Evolutionary conservation across 2,329 filamentous ascomycete genomes (phyloP).

Genomic region (Scedosporium boydii): DNA sequence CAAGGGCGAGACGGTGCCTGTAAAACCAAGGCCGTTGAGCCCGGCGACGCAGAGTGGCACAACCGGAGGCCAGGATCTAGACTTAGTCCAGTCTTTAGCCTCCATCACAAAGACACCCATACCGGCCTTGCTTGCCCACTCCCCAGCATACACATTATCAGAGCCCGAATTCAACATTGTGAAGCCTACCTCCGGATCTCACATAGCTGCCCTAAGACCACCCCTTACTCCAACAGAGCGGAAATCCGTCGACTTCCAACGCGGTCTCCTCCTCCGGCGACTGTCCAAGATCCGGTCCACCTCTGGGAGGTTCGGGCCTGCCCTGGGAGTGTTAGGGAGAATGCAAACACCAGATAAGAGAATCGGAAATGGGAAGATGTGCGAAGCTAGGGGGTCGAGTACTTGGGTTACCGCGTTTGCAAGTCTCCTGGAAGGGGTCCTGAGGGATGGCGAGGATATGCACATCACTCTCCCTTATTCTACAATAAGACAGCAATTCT

Average conservation of each 20-base stretch:
- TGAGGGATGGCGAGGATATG: constrained; percentile 53
- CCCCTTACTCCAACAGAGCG: constrained; percentile 26
- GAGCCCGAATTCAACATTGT: constrained; percentile 33
- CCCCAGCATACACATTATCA: constrained; percentile 17
- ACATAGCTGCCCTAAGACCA: constrained; percentile 25
- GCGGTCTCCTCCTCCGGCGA: constrained; percentile 33
- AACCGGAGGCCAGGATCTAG: background rate
- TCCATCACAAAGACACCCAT: constrained; percentile 16
- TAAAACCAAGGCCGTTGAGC: background rate
- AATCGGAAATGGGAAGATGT: background rate
- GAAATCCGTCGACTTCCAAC: constrained; percentile 32
- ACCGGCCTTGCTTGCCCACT: constrained; percentile 30
- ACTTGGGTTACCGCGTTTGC: constrained; percentile 51
- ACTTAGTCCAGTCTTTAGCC: background rate
- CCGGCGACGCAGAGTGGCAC: background rate
- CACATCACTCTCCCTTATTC: constrained; percentile 48
- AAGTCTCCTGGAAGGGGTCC: constrained; percentile 41
- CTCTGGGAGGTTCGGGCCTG: constrained; percentile 38
- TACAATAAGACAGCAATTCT: constrained; percentile 41
- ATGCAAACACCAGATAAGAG: background rate
- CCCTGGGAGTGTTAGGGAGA: constrained; percentile 22
- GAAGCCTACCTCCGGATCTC: constrained; percentile 24
- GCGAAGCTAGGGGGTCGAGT: background rate
- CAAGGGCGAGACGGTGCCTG: background rate
- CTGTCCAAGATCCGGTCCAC: constrained; percentile 35